A percentile compares a stretch with the other conserved stretches of the same genome.
Conservation (phyloP, 345 rosid genomes). For the Cardamine resedifolia region DNA sequence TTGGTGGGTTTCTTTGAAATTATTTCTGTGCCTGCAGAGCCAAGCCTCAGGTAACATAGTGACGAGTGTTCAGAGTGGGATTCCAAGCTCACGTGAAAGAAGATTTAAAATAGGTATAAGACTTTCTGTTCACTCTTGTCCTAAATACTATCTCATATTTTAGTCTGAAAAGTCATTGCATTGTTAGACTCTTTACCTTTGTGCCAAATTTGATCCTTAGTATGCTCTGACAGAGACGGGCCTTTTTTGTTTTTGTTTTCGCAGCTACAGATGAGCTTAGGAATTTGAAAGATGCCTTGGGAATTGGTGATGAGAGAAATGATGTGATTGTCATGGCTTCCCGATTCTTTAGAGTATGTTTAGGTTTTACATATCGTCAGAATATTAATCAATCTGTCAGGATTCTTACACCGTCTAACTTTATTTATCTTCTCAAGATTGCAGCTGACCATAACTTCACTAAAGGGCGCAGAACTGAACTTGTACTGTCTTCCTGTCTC, state of each 20-base stretch:
- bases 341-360: conserved; percentile 58
- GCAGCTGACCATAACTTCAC: conserved; percentile 77
- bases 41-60: conserved; percentile 54
- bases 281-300: conserved; percentile 52
- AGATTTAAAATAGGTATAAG: conserved; percentile 48
- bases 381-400: background rate
- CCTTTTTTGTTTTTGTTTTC: background rate
- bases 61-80: conserved; percentile 48
- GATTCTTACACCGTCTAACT: background rate
- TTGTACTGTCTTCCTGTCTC: conserved; percentile 75
- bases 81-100: conserved; percentile 51
- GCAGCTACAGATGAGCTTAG: conserved; percentile 61
- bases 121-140: conserved; percentile 16
- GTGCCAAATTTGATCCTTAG: too few relatives aligned
- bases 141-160: too few relatives aligned
- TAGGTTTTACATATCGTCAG: conserved; percentile 6
- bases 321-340: conserved; percentile 53
- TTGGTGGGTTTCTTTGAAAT: too few relatives aligned
- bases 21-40: conserved; percentile 46
- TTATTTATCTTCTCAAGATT: conserved; percentile 44
- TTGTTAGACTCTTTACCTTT: too few relatives aligned
- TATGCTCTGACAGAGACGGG: too few relatives aligned
- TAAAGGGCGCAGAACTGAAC: conserved; percentile 79
- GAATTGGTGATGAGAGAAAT: conserved; percentile 58
- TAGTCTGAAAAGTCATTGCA: too few relatives aligned